Conservation (phyloP, 441 rosid genomes). For the Sinapis alba region DNA sequence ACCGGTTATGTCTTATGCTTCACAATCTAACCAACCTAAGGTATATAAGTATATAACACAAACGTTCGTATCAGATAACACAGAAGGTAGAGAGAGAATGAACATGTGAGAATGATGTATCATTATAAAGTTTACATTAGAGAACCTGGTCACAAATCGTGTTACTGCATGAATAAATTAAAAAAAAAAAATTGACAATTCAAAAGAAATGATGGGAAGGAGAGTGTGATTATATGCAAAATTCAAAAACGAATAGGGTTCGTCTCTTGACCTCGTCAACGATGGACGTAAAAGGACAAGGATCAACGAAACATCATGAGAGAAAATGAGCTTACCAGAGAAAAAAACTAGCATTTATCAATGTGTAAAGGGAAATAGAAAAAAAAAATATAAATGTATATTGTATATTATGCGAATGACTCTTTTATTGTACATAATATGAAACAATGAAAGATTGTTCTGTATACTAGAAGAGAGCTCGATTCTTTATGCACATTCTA, state of each 20-base stretch:
- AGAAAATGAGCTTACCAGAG: constrained; percentile 41
- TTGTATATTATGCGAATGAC: neutral
- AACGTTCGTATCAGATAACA: neutral
- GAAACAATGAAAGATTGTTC: neutral
- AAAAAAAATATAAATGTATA: neutral
- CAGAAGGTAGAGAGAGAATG: neutral
- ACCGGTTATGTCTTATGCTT: neutral
- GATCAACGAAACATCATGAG: constrained; percentile 32
- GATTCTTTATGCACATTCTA: constrained; percentile 74
- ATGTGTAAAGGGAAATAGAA: neutral
- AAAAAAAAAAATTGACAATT: neutral
- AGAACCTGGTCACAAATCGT: neutral
- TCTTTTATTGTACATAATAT: no score
- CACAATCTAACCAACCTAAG: neutral
- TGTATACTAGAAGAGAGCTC: constrained; percentile 66
- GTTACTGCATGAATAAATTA: neutral
- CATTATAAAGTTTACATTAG: neutral
- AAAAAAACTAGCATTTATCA: constrained; percentile 35
- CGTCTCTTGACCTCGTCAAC: constrained; percentile 34
- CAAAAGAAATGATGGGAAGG: neutral
- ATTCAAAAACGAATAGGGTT: neutral
- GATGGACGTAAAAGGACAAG: constrained; percentile 21
- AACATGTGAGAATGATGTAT: neutral
- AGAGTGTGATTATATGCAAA: neutral
- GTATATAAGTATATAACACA: neutral